Evolutionary conservation across 371 early-diverging fungal species (phyloP).

Genomic region (Furculomyces boomerangus): DNA sequence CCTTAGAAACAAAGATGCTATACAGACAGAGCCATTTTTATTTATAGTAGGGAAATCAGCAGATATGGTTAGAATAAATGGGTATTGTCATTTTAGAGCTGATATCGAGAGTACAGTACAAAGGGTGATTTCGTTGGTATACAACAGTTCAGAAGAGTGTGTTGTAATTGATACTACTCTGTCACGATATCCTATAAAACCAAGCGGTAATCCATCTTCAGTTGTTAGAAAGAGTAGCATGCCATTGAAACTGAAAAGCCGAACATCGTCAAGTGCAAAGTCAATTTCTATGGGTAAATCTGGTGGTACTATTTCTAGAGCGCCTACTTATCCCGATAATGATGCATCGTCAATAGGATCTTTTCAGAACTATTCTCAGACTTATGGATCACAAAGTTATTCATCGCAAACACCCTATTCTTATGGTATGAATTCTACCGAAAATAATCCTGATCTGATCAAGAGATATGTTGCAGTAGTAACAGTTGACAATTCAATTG

Average conservation of each 20-base stretch:
- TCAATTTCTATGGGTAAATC: background rate
- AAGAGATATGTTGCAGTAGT: background rate
- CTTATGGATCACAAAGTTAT: background rate
- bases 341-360: background rate
- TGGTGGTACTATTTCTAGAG: background rate
- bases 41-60: slow-evolving; percentile 57
- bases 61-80: slow-evolving; percentile 45
- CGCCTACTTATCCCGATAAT: slow-evolving; percentile 3
- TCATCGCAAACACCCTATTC: background rate
- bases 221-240: background rate
- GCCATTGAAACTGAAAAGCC: background rate
- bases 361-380: background rate
- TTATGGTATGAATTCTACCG: background rate
- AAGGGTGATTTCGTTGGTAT: background rate
- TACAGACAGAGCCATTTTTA: slow-evolving; percentile 35
- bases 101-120: slow-evolving; percentile 62
- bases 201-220: too few relatives aligned
- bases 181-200: background rate
- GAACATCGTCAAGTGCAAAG: background rate
- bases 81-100: slow-evolving; percentile 44
- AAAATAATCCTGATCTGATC: background rate
- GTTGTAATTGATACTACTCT: background rate
- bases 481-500: background rate
- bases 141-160: background rate
- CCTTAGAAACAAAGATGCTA: slow-evolving; percentile 1